Evolutionary conservation across 1,139 yeast species (phyloP), one percentile per base, ranked within the genome.

Genomic region (Nadsonia starkeyi-henricii): DNA sequence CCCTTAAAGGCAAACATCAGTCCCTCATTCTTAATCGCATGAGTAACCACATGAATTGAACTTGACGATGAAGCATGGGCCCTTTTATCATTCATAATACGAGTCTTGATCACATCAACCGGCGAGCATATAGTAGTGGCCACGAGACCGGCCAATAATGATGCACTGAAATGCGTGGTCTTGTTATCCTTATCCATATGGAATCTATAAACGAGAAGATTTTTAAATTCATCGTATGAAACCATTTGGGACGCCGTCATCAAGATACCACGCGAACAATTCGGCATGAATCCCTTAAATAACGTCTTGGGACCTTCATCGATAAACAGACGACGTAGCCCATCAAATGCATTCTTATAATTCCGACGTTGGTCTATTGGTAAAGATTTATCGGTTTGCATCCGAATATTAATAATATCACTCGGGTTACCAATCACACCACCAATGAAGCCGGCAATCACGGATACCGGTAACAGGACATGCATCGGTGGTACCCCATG

Each of bases 191-290:
- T 78, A 57, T 83, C 80, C 67, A 81, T 62, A 15, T 68, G 63
- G 1, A 78, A 53, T 3, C 64, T 58, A 5, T 70, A 67, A 15
- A 84, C 83, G 50, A 85, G 68, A 44, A 78, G 54, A 21, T 68
- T 67, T 63, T 86, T 86, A 48, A 86, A 81, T 47, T 81, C 70
- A 63, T 86, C 95, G 58, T 86, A 86, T 0, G 94, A 82, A 2
- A 85, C 95, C 50, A 85, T 93, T 63, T 86, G 96, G 2, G 93
- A 81, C 1, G 94, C 89, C 0, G 95, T 86, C 95, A 86, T 86
- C 51, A 86, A 70, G 9, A 85, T 77, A 20, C 95, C 95, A 60
- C 95, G 73, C 2, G 80, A 73, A 57, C 85, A 72, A 60, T 86
- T 86, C 21, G 95, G 94, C 23, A 73, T 73, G 53, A 84, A 69